Evolutionary conservation across 352 stramenopile species (phyloP), one percentile per base, ranked within the genome.

Genomic region (Globisporangium cederbergense): DNA sequence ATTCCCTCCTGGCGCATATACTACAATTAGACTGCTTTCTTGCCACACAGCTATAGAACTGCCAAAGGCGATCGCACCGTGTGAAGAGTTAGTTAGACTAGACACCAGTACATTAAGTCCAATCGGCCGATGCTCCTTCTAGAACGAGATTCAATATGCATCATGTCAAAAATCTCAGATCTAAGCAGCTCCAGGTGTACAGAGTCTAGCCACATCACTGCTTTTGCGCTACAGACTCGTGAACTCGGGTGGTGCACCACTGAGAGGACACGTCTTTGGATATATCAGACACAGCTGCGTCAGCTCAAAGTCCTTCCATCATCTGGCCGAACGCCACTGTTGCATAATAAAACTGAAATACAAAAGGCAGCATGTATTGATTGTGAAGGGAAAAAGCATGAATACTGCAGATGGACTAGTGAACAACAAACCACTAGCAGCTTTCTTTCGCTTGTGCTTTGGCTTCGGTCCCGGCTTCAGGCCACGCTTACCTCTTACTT

Each of bases 361-460:
- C 36, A 42, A 42, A 42, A 42, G 36, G 36, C 36, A 42, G 36
- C 2, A 42, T 42, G 36, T 42, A 42, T 42, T 42, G 36, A 42
- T 42, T 42, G 10, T 42, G 36, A 42, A 42, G 36, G 36, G 36
- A 11, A 42, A 42, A 42, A 42, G 10, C 36, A 42, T 42, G 36
- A 42, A 11, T 42, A 42, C 1, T 42, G 10, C 36, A 42, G 36
- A 11, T 42, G 36, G 2, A 42, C 3, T 43, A 43, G 38, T 43
- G n/a, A 16, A 43, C 38, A 16, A 43, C 38, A 43, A 43, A 43
- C 38, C 38, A 43, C 8, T 43, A 43, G 38, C 38, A 43, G 38
- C 46, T 52, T 56, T 56, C 50, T 56, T 56, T 10, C 50, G 50
- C 50, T 56, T 56, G 28, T 56, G 28, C 50, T 56, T 56, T 8